phyloP scores from a whole-genome alignment of 2,329 filamentous ascomycete species.

The Apiospora aurea region DNA sequence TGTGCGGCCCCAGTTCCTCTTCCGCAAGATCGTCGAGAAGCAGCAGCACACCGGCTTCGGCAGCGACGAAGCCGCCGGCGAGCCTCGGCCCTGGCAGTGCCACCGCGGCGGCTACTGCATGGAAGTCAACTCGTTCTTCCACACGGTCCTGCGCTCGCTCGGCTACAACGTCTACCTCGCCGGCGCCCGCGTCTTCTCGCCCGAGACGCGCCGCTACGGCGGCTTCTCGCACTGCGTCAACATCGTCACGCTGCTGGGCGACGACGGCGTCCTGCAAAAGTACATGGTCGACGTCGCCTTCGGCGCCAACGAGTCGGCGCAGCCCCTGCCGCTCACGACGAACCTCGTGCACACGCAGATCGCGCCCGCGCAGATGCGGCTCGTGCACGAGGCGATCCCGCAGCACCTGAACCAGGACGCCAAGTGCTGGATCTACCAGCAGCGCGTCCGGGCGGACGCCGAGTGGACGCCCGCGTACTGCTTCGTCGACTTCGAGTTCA shows the following conservation, averaged over 20 bases:
- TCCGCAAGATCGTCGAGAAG: slow-evolving; percentile 46
- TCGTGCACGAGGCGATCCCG: slow-evolving; percentile 33
- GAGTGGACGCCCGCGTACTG: slow-evolving; percentile 53
- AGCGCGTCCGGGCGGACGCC: slow-evolving; percentile 34
- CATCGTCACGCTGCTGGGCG: slow-evolving; percentile 31
- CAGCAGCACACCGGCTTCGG: background rate
- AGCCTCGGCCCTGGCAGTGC: slow-evolving; percentile 21
- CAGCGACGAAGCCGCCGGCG: background rate
- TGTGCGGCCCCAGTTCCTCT: slow-evolving; percentile 46
- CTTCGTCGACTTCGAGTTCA: slow-evolving; percentile 53
- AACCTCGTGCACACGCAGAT: slow-evolving; percentile 29
- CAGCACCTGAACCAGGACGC: slow-evolving; percentile 34
- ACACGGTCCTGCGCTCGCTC: slow-evolving; percentile 49
- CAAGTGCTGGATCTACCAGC: slow-evolving; percentile 37
- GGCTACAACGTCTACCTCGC: slow-evolving; percentile 44
- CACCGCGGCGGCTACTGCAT: slow-evolving; percentile 56
- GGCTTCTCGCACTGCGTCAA: slow-evolving; percentile 41
- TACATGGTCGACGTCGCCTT: slow-evolving; percentile 38
- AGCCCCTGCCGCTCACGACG: slow-evolving; percentile 29
- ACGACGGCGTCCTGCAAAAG: slow-evolving; percentile 18
- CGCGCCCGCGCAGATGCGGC: slow-evolving; percentile 44
- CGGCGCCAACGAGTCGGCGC: slow-evolving; percentile 34
- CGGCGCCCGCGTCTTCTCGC: slow-evolving; percentile 36
- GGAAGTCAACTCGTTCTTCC: slow-evolving; percentile 52
- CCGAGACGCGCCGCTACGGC: slow-evolving; percentile 28